Base-by-base conservation (phyloP, 2,329 filamentous ascomycete species). In the Diatrype stigma region DNA sequence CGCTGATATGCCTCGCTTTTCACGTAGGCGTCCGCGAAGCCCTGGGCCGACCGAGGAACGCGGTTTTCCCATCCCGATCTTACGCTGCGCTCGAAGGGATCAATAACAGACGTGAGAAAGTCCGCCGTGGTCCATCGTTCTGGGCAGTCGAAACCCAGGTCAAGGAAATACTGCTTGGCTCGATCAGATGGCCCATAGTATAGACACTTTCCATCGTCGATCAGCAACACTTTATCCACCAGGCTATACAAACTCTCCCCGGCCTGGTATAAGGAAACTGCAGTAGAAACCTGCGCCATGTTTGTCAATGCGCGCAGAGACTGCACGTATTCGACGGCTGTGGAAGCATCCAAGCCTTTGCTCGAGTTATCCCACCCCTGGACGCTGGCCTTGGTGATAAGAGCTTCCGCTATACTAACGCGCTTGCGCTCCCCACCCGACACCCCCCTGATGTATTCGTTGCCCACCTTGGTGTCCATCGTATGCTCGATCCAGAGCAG, bases 321-420 rank as follows among this genome's bases (percentile, higher is more conserved):
- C 53, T 81, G 78, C 8, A 84, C 81, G 51, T 85, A 89, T 56
- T 87, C 82, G 10, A 87, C 65, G 1, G 85, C 85, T 0, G 82
- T 88, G 32, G 78, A 81, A 14, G 81, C 78, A 60, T 89, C 85
- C 2, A 89, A 69, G 1, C 85, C 85, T 52, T 76, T 74, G 0
- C 84, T 88, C 2, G 78, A 82, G 53, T 89, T 88, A 57, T 85
- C 88, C 87, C 87, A 91, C 53, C 84, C 86, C 64, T 89, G 85
- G 2, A 81, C 73, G 40, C 78, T 83, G 2, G 82, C 80, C n/a
- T 75, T 68, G 1, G 73, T 74, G 10, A 79, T 76, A 51, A 87
- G 81, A 6, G 85, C 85, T 67, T 91, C 87, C 7, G 85, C 86
- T 57, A 91, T 89, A 47, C 82, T 86, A 6, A 92, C 87, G 63